These are phyloP conservation scores for Antitrichia curtipendula DNA, from an alignment of 225 moss, liverwort and hornwort genomes.

Conservation along the genomic window DNA sequence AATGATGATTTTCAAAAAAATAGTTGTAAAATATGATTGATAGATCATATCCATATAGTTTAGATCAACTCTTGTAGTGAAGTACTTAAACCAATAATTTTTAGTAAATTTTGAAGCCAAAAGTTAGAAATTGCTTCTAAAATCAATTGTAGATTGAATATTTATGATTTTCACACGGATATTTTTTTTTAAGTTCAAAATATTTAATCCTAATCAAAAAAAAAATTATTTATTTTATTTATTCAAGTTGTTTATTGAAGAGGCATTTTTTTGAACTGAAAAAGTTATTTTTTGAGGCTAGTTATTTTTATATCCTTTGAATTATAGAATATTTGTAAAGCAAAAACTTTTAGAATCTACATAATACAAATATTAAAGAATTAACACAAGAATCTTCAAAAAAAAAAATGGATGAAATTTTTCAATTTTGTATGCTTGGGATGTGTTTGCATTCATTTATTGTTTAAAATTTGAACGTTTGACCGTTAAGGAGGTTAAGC, in stretches of 20 bases:
- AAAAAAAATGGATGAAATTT: too few species aligned
- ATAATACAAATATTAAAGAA: not conserved
- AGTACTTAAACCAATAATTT: not conserved
- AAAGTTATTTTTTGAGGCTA: too few species aligned
- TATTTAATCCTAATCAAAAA: not conserved
- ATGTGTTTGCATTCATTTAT: too few species aligned
- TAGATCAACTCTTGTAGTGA: fast-evolving
- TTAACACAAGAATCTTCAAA: too few species aligned
- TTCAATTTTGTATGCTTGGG: too few species aligned
- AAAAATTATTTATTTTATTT: too few species aligned
- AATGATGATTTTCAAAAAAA: not conserved
- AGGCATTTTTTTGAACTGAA: too few species aligned
- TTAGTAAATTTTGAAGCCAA: not conserved
- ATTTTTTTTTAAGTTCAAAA: not conserved
- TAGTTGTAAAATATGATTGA: not conserved
- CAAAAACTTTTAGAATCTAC: not conserved
- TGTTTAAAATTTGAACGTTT: too few species aligned
- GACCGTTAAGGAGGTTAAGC: not conserved
- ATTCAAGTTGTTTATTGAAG: too few species aligned
- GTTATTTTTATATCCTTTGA: too few species aligned
- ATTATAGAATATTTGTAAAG: not conserved
- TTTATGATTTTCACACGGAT: not conserved
- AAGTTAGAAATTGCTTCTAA: not conserved
- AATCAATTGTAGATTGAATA: not conserved
- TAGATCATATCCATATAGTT: fast-evolving